Base-by-base conservation (phyloP, 2,329 filamentous ascomycete genomes). In the Magnaporthiopsis rhizophila region DNA sequence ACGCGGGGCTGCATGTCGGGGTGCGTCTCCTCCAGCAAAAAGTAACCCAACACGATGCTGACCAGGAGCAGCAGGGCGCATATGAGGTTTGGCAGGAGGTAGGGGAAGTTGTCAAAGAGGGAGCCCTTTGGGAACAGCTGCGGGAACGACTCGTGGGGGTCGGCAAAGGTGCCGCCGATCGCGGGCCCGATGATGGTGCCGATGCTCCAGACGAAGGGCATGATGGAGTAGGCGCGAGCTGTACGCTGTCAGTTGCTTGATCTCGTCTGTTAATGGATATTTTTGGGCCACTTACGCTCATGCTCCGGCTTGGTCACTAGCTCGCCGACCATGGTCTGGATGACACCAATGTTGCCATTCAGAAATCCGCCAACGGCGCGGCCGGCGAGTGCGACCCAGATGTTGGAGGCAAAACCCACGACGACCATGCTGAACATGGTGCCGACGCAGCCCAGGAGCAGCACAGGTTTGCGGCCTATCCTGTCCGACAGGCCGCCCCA, bases 171-270 rank as follows among this genome's bases (percentile, higher is more conserved):
- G 45, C 94, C 94, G 65, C 94, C 94, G 68, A 97, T 92, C 7
- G 89, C 90, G 67, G 93, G 91, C 0, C 93, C 93, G 63, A 96
- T 82, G 67, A 97, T 96, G 11, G 91, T 96, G 30, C 93, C 93
- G 63, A 97, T 88, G 61, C 86, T 89, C 93, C 93, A 97, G 12
- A 97, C 89, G 72, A 97, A 97, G 0, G 93, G 93, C 91, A 97
- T 96, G 59, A 97, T 86, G 2, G 92, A 87, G 74, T 93, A 97
- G 34, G 93, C 93, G 67, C 89, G 86, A 65, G 92, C 89, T 91
- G 70, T 67, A 45, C 13, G 4, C 45, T 24, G 67, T 71, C 63
- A 61, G 59, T 26, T 9, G 13, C 9, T 21, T 59, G 8, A n/a
- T 24, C 21, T 18, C 21, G 21, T 21, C 6, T 3, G 12, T 2